Evolutionary conservation across 2,329 filamentous ascomycete genomes (phyloP), one percentile per base, ranked within the genome.

Genomic region (Clarireedia hainanense): DNA sequence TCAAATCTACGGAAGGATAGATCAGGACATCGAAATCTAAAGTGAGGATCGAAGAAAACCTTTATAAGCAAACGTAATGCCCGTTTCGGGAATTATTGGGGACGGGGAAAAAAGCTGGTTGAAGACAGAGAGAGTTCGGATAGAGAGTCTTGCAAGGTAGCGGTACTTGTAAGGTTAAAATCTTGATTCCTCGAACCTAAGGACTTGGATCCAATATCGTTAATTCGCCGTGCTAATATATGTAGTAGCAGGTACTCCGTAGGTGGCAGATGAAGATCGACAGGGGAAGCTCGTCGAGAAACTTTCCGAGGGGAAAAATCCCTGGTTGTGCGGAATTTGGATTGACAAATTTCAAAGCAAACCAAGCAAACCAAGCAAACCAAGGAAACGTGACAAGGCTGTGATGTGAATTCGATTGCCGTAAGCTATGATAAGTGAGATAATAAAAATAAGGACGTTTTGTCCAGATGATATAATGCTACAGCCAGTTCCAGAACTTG

Each of bases 351-450:
- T 5, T 37, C 15, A 37, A 27, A 42, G 51, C 20, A 2, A 20
- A 20, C 20, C 20, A 20, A 20, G 20, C 20, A 20, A 20, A 20
- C 20, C 20, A 40, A 54, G 47, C 43, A 54, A 40, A 49, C 24
- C 43, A 24, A 49, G 51, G 36, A 49, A 49, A 49, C 34, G 42
- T 17, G 52, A 54, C 52, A 54, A 54, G 52, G 45, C 52, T 54
- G 30, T 54, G 30, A 54, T 23, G 47, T 12, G 20, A 20, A 20
- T 20, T 20, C 20, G 20, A 20, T 20, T 20, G 20, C 20, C 20
- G 20, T 20, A 20, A 20, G 20, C 20, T 20, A 20, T 20, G 20
- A 20, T 3, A 20, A 20, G 20, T 20, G 20, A 20, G 20, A 20
- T 20, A 20, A 20, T 20, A 20, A 20, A 20, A 52, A 47, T 15